Base-by-base conservation (phyloP, 129 eudicot species). In the Dittrichia graveolens region DNA sequence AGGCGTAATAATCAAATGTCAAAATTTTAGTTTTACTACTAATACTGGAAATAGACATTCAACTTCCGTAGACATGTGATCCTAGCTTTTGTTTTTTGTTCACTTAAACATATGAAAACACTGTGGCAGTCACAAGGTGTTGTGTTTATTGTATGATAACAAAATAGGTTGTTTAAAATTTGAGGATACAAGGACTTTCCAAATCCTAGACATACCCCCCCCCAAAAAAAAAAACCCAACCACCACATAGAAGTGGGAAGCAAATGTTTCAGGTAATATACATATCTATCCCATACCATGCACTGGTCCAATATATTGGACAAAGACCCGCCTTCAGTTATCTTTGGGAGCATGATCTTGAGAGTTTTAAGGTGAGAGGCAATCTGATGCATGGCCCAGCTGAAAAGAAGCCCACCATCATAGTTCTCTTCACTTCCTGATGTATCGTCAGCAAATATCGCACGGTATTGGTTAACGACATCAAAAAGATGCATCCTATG, bases 341-440 rank as follows among this genome's bases (percentile, higher is more conserved):
- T 86, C 78, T 86, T 88, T 11, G 99, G 99, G 38, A 95, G 99
- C 99, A 90, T 95, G 41, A 82, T 34, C 73, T 90, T 95, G 12
- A 95, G 97, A 59, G 84, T 88, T 75, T 80, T 90, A 74, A 95
- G 88, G 74, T 95, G 99, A 54, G 83, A 85, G 47, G 93, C 67
- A 76, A 95, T 83, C 66, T 95, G 99, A 83, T 90, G 99, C 87
- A 89, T 90, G 69, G 97, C 91, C 99, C 99, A 95, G 67, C 95
- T 91, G 82, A 95, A 95, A 52, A 95, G 94, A 84, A 95, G 99
- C 49, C 99, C 99, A 0, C 99, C 97, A 80, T 95, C 99, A 80
- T 91, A 82, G 71, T 95, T 95, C 71, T 90, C 99, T 82, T 95
- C 99, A 79, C 90, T 95, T 73, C 92, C 99, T 7, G 99, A 95